phyloP scores from a whole-genome alignment of 148 eudicot species.

The Cornus florida region DNA sequence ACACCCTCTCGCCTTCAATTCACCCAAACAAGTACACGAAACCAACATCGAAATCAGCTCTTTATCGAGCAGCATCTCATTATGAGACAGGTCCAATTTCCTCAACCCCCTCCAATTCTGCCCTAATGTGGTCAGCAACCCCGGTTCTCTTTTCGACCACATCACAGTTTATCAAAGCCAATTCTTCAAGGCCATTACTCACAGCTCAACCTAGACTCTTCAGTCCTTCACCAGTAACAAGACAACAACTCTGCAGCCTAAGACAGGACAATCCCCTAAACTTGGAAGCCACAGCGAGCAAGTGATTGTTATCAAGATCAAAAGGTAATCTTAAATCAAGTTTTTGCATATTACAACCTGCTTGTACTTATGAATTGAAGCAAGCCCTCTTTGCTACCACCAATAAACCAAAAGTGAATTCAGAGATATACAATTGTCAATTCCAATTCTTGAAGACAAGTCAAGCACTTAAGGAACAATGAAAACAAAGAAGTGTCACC shows the following conservation, averaged over 20 bases:
- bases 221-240: constrained; percentile 61
- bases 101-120: constrained; percentile 41
- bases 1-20: constrained; percentile 51
- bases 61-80: constrained; percentile 48
- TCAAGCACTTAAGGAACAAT: constrained; percentile 23
- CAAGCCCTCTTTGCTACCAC: constrained; percentile 53
- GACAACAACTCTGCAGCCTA: constrained; percentile 56
- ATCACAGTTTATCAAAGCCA: constrained; percentile 56
- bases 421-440: constrained; percentile 32
- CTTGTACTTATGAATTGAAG: constrained; percentile 46
- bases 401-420: constrained; percentile 48
- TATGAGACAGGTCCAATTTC: constrained; percentile 52
- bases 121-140: constrained; percentile 49
- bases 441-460: constrained; percentile 44
- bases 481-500: constrained; percentile 41
- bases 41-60: constrained; percentile 50
- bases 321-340: constrained; percentile 65
- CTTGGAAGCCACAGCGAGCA: constrained; percentile 32
- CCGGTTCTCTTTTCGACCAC: constrained; percentile 44
- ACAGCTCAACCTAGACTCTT: constrained; percentile 27
- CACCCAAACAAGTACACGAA: constrained; percentile 33
- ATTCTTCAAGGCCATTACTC: constrained; percentile 35
- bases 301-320: constrained; percentile 52
- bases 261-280: constrained; percentile 35
- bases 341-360: constrained; percentile 26